Conservation (phyloP, 257 asterid species). For the Nicotiana paniculata region DNA sequence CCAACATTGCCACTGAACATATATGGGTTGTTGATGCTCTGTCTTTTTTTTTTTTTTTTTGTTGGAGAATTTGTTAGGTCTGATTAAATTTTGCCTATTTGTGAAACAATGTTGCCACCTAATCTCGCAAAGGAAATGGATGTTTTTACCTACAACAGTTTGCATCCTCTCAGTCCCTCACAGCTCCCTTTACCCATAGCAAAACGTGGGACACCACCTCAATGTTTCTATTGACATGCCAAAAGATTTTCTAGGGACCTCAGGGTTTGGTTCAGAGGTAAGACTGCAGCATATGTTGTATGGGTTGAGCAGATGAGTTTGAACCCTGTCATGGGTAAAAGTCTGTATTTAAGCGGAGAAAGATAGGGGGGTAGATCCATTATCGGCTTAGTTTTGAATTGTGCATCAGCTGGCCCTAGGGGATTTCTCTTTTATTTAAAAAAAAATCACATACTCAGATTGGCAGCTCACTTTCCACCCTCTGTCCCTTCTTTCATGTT, state of each 20-base stretch:
- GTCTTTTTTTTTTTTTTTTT: too few relatives aligned
- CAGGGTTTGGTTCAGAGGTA: background rate
- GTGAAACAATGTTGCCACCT: background rate
- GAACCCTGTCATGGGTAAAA: background rate
- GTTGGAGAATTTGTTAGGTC: too few relatives aligned
- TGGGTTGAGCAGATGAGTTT: background rate
- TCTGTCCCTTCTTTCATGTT: background rate
- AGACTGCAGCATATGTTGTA: background rate
- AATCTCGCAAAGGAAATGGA: background rate
- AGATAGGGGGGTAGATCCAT: background rate
- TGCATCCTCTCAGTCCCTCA: background rate
- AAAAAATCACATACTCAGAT: background rate
- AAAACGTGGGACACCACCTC: background rate
- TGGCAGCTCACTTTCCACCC: background rate
- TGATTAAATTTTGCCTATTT: background rate
- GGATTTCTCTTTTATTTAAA: background rate
- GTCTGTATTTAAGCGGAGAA: background rate
- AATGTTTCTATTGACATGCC: background rate
- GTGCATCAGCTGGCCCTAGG: background rate
- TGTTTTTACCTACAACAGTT: background rate
- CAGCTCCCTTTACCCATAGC: background rate
- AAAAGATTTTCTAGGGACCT: background rate
- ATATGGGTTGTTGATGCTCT: background rate
- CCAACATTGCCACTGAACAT: background rate
- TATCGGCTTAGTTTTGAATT: background rate